phyloP scores from a whole-genome alignment of 1,284 basidiomycete species.

The Rhodotorula sp. region DNA sequence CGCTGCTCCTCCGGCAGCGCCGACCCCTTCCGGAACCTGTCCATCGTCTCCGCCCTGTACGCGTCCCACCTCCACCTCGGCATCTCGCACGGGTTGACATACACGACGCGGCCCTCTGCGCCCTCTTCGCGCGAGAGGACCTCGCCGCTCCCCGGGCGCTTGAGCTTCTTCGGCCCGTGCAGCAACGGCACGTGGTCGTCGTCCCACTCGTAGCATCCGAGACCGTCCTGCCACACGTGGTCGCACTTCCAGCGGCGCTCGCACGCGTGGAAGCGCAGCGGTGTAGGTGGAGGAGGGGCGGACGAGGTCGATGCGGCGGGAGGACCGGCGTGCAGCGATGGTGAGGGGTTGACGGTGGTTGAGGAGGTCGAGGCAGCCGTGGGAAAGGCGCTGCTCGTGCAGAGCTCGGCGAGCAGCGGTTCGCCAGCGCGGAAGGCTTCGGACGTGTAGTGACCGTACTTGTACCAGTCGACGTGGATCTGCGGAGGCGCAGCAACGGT shows the following conservation, averaged over 20 bases:
- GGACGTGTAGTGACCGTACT: constrained; percentile 64
- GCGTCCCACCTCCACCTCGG: constrained; percentile 61
- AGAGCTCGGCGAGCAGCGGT: constrained; percentile 64
- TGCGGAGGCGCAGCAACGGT: constrained; percentile 47
- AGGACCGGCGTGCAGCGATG: not conserved
- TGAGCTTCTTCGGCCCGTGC: constrained; percentile 27
- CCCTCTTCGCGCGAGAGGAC: not conserved
- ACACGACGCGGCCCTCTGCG: constrained; percentile 58
- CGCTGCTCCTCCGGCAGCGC: constrained; percentile 10
- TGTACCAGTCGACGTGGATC: constrained; percentile 90
- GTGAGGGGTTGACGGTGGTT: not conserved
- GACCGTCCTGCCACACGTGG: constrained; percentile 37
- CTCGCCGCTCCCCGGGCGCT: constrained; percentile 8
- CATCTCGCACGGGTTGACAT: constrained; percentile 74
- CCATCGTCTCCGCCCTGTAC: constrained; percentile 60
- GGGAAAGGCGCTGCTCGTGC: constrained; percentile 55
- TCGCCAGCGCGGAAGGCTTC: constrained; percentile 55
- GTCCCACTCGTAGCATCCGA: constrained; percentile 35
- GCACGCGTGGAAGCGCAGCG: constrained; percentile 82
- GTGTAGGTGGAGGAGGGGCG: not conserved
- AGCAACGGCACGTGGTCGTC: constrained; percentile 25
- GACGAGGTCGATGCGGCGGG: not conserved
- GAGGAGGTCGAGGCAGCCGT: not conserved
- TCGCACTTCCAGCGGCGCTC: constrained; percentile 76
- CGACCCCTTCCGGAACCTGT: constrained; percentile 49